Base-by-base conservation (phyloP, 495 filamentous ascomycete species). In the Trichocladium antarcticum region DNA sequence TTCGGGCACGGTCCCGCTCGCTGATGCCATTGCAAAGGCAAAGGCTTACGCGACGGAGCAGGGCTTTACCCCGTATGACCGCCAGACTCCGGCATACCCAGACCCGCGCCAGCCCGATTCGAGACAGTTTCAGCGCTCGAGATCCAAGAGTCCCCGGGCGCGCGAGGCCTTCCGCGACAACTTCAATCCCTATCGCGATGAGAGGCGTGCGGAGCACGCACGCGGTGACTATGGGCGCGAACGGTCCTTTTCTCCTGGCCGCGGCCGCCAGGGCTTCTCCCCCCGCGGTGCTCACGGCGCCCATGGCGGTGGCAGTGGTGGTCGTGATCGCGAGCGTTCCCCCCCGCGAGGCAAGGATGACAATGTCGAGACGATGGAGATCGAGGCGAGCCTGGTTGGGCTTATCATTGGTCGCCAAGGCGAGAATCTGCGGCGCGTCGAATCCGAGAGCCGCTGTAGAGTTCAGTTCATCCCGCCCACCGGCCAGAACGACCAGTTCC, bases 371-470 rank as follows among this genome's bases (percentile, higher is more conserved):
- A 78, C 78, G 2, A 82, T 92, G 42, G 70, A 77, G 45, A 85
- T 92, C 49, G 85, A 92, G 54, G 82, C 81, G 5, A 78, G 74
- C 44, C 70, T 89, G 34, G 86, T 92, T 29, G 86, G 86, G 21
- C 69, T 92, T 9, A 88, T 92, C 59, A 92, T 92, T 56, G 86
- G 86, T 12, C 75, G 85, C 31, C 80, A 85, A 53, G 86, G 86
- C 41, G 86, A 92, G 62, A 92, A 87, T 47, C 68, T 92, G 22
- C 72, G 84, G 50, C 80, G 82, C 31, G 81, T 92, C 47, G 86
- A 92, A 60, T 61, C 74, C 15, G 83, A 88, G 47, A 85, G 81
- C 12, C 75, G 78, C 5, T 83, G 85, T 55, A 68, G 84, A 43
- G 85, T 92, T 9, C 86, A 92, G 64, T 92, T 92, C 62, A 70